Evolutionary conservation across 345 rosid species (phyloP), one percentile per base, ranked within the genome.

Genomic region (Eucalyptus globulus): DNA sequence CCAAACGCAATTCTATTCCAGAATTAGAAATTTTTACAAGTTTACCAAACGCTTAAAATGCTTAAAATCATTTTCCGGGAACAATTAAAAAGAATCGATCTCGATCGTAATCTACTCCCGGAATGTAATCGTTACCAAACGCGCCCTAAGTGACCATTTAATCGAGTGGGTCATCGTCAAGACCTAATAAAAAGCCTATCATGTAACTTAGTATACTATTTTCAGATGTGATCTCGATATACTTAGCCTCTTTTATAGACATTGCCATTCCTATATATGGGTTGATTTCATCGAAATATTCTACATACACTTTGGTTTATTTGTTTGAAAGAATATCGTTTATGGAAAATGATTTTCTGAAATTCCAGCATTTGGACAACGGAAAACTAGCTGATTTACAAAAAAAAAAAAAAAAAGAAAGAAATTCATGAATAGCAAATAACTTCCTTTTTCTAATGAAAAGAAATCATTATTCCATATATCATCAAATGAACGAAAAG

Each of bases 281-380:
- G 24, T 5, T 31, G 44, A n/a, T 69, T 31, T 69, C 80, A 4
- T 67, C 0, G 22, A 31, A 67, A 67, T 67, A 15, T 67, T 67
- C 80, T 31, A 31, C 43, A 8, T 34, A n/a, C 12, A 31, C 40
- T 56, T 0, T 8, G 56, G 29, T 56, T 24, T 24, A 10, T 56
- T 56, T 56, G 60, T 56, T 24, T 56, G 26, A 24, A 56, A 56
- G 62, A 22, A 56, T 1, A 56, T 56, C 1, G 27, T 56, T 56
- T 56, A 0, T 24, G 27, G 19, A 56, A 56, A 21, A 22, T 0
- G 11, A 56, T 56, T 56, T 56, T 56, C 62, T 24, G 12, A 56
- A 22, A 22, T 56, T 56, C 1, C 1, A 0, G 62, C 0, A 56
- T 22, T 56, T 22, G 12, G 6, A 56, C 27, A 22, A 56, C 1